phyloP scores from a whole-genome alignment of 2,329 filamentous ascomycete species.

The Ophiostoma angusticollis region DNA sequence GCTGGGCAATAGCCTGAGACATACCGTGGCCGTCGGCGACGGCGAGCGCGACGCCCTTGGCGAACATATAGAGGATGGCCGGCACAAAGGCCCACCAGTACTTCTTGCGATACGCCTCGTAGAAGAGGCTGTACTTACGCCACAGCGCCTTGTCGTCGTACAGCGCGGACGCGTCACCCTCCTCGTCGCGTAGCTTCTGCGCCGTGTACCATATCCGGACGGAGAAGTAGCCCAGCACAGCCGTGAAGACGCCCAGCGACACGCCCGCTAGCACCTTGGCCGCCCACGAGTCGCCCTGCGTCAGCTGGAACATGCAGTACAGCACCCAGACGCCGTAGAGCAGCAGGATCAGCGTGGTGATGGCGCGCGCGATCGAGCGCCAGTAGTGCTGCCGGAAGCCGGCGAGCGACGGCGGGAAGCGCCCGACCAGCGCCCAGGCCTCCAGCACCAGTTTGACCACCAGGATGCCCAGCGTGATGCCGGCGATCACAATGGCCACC shows the following conservation, averaged over 20 bases:
- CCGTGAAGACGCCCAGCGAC: slow-evolving; percentile 71
- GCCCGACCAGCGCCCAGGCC: slow-evolving; percentile 78
- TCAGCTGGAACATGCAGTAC: slow-evolving; percentile 95
- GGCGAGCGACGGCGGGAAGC: slow-evolving; percentile 64
- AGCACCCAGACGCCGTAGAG: slow-evolving; percentile 92
- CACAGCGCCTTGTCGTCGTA: slow-evolving; percentile 85
- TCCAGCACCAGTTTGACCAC: slow-evolving; percentile 87
- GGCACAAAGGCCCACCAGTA: slow-evolving; percentile 98
- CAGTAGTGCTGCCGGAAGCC: slow-evolving; percentile 95
- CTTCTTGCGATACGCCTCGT: slow-evolving; percentile 84
- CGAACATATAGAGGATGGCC: slow-evolving; percentile 77
- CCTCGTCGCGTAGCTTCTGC: slow-evolving; percentile 55
- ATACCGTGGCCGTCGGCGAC: slow-evolving; percentile 76
- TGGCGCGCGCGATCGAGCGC: slow-evolving; percentile 77
- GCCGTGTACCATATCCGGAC: slow-evolving; percentile 73
- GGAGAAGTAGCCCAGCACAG: slow-evolving; percentile 66
- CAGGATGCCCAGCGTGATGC: slow-evolving; percentile 74
- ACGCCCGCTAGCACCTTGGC: slow-evolving; percentile 73
- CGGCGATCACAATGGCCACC: slow-evolving; percentile 74
- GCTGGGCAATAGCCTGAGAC: slow-evolving; percentile 63
- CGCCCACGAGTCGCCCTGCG: slow-evolving; percentile 84
- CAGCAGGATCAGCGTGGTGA: slow-evolving; percentile 80
- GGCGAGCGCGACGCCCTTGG: slow-evolving; percentile 75
- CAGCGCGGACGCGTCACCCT: slow-evolving; percentile 60
- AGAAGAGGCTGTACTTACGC: slow-evolving; percentile 95